These are phyloP conservation scores for Fusarium verticillioides DNA, from an alignment of 2,329 filamentous ascomycete genomes.

Conservation along the genomic window DNA sequence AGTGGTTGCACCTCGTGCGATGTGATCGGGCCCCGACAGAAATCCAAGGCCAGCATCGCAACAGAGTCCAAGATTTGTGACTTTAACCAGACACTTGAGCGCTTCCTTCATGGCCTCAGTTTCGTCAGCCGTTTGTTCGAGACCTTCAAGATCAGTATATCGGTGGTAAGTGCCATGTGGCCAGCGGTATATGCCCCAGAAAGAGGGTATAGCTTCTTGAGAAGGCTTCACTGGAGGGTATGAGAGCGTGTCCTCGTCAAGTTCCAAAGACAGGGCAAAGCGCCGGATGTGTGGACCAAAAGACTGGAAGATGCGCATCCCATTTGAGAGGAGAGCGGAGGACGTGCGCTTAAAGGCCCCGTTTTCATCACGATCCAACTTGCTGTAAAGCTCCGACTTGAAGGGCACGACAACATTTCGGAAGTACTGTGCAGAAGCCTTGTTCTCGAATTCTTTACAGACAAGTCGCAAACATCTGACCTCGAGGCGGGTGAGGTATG, in stretches of 20 bases:
- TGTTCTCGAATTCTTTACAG: constrained; percentile 65
- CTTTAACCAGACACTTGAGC: constrained; percentile 64
- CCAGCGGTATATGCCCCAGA: constrained; percentile 75
- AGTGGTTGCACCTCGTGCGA: constrained; percentile 55
- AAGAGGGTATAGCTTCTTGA: constrained; percentile 65
- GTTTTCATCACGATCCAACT: constrained; percentile 37
- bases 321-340: constrained; percentile 54
- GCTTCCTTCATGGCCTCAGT: constrained; percentile 69
- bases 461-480: constrained; percentile 71
- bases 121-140: constrained; percentile 73
- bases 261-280: constrained; percentile 76
- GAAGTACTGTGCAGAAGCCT: constrained; percentile 69
- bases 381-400: constrained; percentile 69
- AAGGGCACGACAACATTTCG: constrained; percentile 73
- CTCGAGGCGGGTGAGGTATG: constrained; percentile 66
- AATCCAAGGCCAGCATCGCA: constrained; percentile 76
- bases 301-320: constrained; percentile 69
- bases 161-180: constrained; percentile 68
- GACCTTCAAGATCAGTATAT: constrained; percentile 66
- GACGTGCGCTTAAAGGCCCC: constrained; percentile 39
- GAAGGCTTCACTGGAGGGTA: constrained; percentile 66
- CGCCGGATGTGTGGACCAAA: constrained; percentile 70
- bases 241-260: constrained; percentile 64
- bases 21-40: constrained; percentile 70
- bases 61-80: constrained; percentile 73